A percentile compares a stretch with the other conserved stretches of the same genome.
Evolutionary conservation across 176 grass and related monocot genomes (phyloP).

Genomic region (bread wheat (Triticum aestivum)): IWGSC_CS_RefSeq_v2.1 NC_057808.1:44030329-44030828

Average conservation of each 20-base stretch:
- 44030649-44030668: not conserved
- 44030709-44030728: not conserved
- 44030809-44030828: not conserved
- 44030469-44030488: too few species aligned
- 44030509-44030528: not conserved
- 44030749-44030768: too few species aligned
- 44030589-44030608: accelerated
- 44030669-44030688: not conserved
- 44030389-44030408: too few species aligned
- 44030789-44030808: not conserved
- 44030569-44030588: not conserved
- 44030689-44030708: not conserved
- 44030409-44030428: too few species aligned
- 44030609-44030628: not conserved
- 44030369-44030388: too few species aligned
- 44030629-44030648: not conserved
- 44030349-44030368: too few species aligned
- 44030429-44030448: too few species aligned
- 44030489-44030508: not conserved
- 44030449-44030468: too few species aligned
- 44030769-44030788: not conserved
- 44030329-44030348: too few species aligned
- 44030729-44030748: not conserved
- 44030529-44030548: not conserved
- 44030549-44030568: not conserved